A percentile compares a stretch with the other conserved stretches of the same genome.
phyloP scores from a whole-genome alignment of 306 rosid genomes.

The Glycyrrhiza uralensis region DNA sequence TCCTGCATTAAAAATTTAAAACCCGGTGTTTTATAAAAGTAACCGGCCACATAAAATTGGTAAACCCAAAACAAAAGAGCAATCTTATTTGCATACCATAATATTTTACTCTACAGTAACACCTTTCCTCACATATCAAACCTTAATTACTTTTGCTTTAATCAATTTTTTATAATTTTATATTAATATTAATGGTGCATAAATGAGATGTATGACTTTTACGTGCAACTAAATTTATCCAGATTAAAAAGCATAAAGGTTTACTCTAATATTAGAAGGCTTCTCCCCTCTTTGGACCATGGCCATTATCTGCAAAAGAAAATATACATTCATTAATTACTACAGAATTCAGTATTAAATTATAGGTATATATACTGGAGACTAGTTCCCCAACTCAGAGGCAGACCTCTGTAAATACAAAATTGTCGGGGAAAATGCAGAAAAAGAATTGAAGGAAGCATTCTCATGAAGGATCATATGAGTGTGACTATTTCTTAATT shows the following conservation, averaged over 20 bases:
- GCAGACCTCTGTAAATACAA: neutral
- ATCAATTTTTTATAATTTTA: neutral
- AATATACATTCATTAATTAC: neutral
- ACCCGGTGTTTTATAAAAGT: slow-evolving; percentile 24
- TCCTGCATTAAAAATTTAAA: slow-evolving; percentile 67
- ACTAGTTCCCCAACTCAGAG: neutral
- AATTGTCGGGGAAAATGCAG: neutral
- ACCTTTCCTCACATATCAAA: neutral
- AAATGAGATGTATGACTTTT: slow-evolving; percentile 7
- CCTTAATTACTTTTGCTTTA: neutral
- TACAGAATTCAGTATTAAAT: neutral
- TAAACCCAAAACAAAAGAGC: neutral
- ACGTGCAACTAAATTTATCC: slow-evolving; percentile 10
- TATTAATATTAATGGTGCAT: neutral
- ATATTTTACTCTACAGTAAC: slow-evolving; percentile 1
- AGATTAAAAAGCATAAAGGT: slow-evolving; percentile 4
- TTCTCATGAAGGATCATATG: neutral
- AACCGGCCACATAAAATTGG: slow-evolving; percentile 19
- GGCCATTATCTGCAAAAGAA: slow-evolving; percentile 72
- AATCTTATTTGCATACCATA: neutral
- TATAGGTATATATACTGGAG: neutral
- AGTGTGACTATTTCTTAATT: neutral
- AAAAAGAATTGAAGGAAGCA: slow-evolving; percentile 6
- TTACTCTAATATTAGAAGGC: slow-evolving; percentile 82
- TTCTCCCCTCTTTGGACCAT: slow-evolving; percentile 93